Base-by-base conservation (phyloP, 139 green algal genomes). In the Astrephomene gubernaculifera region DNA sequence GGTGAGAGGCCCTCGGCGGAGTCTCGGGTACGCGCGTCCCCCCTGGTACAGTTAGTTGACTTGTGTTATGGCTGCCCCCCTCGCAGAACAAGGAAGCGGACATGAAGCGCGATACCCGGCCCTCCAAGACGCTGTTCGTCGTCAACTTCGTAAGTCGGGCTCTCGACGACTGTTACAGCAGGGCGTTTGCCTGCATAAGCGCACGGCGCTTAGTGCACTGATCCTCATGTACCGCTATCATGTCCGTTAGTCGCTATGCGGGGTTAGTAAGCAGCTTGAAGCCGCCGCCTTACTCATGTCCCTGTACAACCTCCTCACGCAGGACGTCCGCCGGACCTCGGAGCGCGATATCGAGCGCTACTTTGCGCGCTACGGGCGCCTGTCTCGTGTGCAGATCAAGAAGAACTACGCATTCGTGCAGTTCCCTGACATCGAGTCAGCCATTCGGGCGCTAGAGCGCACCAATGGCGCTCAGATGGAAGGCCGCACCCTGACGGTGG, bases 331-430 rank as follows among this genome's bases (percentile, higher is more conserved):
- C 29, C 67, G 41, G 31, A 94, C 90, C 8, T 69, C 86, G 5
- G 92, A 95, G 54, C 79, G 89, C 8, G 93, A 97, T 65, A 36
- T 98, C 21, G 92, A 96, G 82, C 75, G 87, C 22, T 86, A 91
- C 65, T 97, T 97, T 79, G 91, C 93, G 67, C 53, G 43, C 71
- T 92, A 89, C 63, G 91, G 91, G 27, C 21, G 43, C 0, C 53
- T 93, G 44, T 74, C 84, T 24, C 87, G 92, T 14, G 92, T 93
- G 57, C 88, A 95, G 78, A 92, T 92, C 41, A 94, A 92, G 64
- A 72, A 78, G 76, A 94, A 90, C 79, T 97, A 93, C 44, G 92
- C 92, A 0, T 97, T 97, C 84, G 90, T 96, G 22, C 72, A 95
- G 89, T 95, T 91, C 86, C 87, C 94, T 12, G 41, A 87, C 36